Evolutionary conservation across 257 asterid genomes (phyloP).

Genomic region (Solanum medicagineum): DNA sequence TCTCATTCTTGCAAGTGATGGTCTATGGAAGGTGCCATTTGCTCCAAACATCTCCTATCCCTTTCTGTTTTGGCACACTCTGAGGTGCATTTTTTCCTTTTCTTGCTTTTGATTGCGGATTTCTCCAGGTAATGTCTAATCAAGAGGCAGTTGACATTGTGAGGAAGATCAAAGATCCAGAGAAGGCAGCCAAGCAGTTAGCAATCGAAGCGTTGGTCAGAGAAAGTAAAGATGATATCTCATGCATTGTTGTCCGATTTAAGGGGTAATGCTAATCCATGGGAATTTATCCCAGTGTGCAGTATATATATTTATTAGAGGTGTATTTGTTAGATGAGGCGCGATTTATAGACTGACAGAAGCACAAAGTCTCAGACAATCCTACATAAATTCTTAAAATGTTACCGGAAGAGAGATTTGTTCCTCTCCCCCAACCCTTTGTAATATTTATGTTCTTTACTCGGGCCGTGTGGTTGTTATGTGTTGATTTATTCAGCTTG

Average conservation of each 20-base stretch:
- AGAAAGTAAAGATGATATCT: constrained; percentile 88
- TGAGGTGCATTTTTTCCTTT: neutral
- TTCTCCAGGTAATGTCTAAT: constrained; percentile 69
- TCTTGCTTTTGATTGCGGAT: neutral
- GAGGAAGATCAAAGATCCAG: constrained; percentile 64
- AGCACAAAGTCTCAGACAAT: constrained; percentile 10
- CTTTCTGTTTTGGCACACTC: neutral
- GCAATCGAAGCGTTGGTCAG: constrained; percentile 58
- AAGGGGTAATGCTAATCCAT: constrained; percentile 9
- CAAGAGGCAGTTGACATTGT: constrained; percentile 87
- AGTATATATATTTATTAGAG: constrained; percentile 21
- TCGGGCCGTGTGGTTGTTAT: constrained; percentile 19
- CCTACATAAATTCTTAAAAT: neutral
- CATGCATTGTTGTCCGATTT: constrained; percentile 82
- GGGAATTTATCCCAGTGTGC: neutral
- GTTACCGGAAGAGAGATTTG: constrained; percentile 3
- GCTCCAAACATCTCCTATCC: neutral
- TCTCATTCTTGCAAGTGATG: constrained; percentile 90
- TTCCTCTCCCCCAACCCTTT: constrained; percentile 2
- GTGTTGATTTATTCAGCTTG: constrained; percentile 33
- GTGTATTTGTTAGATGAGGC: constrained; percentile 1
- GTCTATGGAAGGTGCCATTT: constrained; percentile 70
- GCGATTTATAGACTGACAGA: constrained; percentile 1
- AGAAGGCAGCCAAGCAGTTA: constrained; percentile 75
- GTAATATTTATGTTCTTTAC: constrained; percentile 10